phyloP scores from a whole-genome alignment of 306 rosid species.

The Glycyrrhiza uralensis region DNA sequence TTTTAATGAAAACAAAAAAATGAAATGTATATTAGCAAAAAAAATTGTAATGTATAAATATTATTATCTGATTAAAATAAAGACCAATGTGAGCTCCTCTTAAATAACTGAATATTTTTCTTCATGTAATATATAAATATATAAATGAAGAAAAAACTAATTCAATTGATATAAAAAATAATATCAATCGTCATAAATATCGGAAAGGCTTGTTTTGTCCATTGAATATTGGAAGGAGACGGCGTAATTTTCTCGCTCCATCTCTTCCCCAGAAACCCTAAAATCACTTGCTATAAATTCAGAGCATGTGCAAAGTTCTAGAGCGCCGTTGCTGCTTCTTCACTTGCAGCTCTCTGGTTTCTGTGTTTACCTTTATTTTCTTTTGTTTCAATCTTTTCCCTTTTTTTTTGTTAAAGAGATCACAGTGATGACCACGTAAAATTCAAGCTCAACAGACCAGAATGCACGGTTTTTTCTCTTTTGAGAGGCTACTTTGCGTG shows the following conservation, averaged over 20 bases:
- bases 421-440: slow-evolving; percentile 44
- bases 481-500: slow-evolving; percentile 50
- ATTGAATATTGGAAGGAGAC: background rate
- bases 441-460: slow-evolving; percentile 98
- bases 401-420: background rate
- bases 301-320: background rate
- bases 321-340: background rate
- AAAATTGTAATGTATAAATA: too few species aligned
- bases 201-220: background rate
- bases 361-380: background rate
- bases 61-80: too few species aligned
- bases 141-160: too few species aligned
- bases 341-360: background rate
- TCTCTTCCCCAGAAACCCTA: slow-evolving; percentile 22
- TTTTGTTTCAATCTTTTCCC: background rate
- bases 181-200: too few species aligned
- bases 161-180: too few species aligned
- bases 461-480: slow-evolving; percentile 55
- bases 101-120: too few species aligned
- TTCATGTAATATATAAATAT: too few species aligned
- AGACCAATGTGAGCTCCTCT: too few species aligned
- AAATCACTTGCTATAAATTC: slow-evolving; percentile 15
- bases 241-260: background rate
- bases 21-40: too few species aligned
- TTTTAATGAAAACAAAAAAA: too few species aligned